Conservation (phyloP, 2,329 filamentous ascomycete species). For the Ophiostoma pallidulum region DNA sequence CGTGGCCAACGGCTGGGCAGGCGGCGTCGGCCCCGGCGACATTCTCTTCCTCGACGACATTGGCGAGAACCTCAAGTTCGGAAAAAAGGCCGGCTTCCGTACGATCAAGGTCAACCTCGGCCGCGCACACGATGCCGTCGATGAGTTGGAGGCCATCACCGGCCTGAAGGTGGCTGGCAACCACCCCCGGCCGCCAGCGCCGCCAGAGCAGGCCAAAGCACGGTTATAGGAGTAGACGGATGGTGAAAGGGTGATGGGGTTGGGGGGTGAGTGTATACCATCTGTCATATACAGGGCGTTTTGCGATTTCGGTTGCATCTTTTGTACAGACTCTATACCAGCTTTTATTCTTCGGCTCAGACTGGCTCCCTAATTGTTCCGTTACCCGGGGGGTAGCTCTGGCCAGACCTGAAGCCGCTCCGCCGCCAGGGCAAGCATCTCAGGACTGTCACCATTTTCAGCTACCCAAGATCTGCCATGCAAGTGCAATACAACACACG, state of each 20-base stretch:
- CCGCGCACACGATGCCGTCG: constrained; percentile 69
- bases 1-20: constrained; percentile 33
- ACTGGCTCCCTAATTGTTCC: no score
- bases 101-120: constrained; percentile 83
- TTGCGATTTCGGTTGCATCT: not conserved
- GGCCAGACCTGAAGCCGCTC: constrained; percentile 17
- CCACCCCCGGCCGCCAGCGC: constrained; percentile 33
- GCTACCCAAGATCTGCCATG: no score
- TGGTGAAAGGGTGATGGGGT: not conserved
- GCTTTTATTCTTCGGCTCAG: no score
- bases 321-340: not conserved
- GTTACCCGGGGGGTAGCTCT: no score
- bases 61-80: constrained; percentile 81
- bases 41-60: constrained; percentile 90
- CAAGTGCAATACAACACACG: no score
- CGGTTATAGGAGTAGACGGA: constrained; percentile 31
- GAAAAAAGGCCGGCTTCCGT: constrained; percentile 60
- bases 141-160: constrained; percentile 65
- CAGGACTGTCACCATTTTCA: no score
- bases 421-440: constrained; percentile 25
- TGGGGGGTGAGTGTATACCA: no score
- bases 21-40: constrained; percentile 52
- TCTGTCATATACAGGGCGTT: no score
- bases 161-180: constrained; percentile 53
- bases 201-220: constrained; percentile 24